phyloP scores from a whole-genome alignment of 2,329 filamentous ascomycete genomes.

The Colletotrichum lindemuthianum region DNA sequence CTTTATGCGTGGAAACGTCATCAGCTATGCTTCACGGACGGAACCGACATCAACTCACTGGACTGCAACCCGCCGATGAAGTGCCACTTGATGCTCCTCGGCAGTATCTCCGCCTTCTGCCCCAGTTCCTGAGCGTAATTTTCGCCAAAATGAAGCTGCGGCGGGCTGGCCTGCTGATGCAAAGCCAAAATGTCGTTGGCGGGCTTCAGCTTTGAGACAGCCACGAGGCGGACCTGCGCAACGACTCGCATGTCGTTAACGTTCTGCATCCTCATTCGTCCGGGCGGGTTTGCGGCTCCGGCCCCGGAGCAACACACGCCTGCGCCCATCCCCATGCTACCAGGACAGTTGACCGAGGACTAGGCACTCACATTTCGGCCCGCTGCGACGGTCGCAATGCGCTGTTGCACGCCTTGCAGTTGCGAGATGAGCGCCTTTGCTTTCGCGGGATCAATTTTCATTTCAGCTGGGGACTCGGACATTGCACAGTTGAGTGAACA shows the following conservation, averaged over 20 bases:
- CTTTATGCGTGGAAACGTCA: constrained; percentile 51
- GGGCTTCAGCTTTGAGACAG: constrained; percentile 96
- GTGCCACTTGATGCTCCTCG: constrained; percentile 85
- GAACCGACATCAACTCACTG: constrained; percentile 47
- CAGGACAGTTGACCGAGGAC: too few relatives aligned
- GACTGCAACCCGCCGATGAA: constrained; percentile 96
- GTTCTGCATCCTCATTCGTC: not conserved
- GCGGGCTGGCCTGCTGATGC: constrained; percentile 62
- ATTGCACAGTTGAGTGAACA: constrained; percentile 19
- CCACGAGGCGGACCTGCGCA: constrained; percentile 81
- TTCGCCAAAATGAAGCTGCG: constrained; percentile 82
- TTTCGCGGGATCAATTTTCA: constrained; percentile 71
- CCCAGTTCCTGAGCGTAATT: constrained; percentile 93
- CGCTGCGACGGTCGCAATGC: constrained; percentile 63
- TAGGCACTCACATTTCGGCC: constrained; percentile 62
- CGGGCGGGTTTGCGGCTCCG: not conserved
- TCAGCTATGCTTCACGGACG: not conserved
- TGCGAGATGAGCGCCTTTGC: constrained; percentile 71
- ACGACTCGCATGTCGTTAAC: constrained; percentile 7
- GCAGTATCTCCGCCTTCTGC: constrained; percentile 85
- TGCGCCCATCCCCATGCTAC: not conserved
- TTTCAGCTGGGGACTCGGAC: constrained; percentile 49
- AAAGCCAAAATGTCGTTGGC: constrained; percentile 90
- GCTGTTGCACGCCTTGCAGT: constrained; percentile 67
- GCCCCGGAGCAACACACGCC: not conserved